Conservation (phyloP, 169 alveolate species). For the Plasmodium reichenowi region DNA sequence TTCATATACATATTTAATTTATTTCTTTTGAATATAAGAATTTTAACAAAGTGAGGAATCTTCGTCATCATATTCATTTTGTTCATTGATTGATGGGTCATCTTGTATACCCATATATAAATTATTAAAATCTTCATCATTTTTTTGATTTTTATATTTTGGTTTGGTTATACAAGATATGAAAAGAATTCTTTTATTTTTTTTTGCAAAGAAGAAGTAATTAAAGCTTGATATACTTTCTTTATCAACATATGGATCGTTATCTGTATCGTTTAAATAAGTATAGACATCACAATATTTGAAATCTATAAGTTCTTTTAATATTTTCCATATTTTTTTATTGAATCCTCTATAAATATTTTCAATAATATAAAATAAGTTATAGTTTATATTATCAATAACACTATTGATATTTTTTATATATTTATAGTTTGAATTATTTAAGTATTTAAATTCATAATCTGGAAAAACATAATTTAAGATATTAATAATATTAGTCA, state of each 20-base stretch:
- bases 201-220: constrained; percentile 84
- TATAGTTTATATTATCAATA: constrained; percentile 83
- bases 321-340: constrained; percentile 82
- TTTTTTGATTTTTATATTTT: constrained; percentile 63
- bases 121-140: constrained; percentile 66
- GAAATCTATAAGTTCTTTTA: constrained; percentile 83
- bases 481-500: constrained; percentile 45
- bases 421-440: constrained; percentile 78
- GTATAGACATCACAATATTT: constrained; percentile 83
- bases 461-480: constrained; percentile 85
- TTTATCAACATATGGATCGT: constrained; percentile 82
- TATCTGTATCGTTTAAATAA: constrained; percentile 82
- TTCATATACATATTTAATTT: too few species aligned
- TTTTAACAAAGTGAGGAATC: constrained; percentile 10
- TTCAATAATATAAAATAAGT: constrained; percentile 81
- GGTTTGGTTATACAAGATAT: constrained; percentile 82
- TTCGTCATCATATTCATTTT: constrained; percentile 40
- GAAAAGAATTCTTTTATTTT: constrained; percentile 81
- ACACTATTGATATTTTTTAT: constrained; percentile 80
- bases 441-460: constrained; percentile 83
- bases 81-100: constrained; percentile 37
- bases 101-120: constrained; percentile 48
- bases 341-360: constrained; percentile 79
- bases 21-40: not conserved
- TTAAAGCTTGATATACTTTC: constrained; percentile 82